Base-by-base conservation (phyloP, 352 stramenopile genomes). In the Phytophthora crassamura region DNA sequence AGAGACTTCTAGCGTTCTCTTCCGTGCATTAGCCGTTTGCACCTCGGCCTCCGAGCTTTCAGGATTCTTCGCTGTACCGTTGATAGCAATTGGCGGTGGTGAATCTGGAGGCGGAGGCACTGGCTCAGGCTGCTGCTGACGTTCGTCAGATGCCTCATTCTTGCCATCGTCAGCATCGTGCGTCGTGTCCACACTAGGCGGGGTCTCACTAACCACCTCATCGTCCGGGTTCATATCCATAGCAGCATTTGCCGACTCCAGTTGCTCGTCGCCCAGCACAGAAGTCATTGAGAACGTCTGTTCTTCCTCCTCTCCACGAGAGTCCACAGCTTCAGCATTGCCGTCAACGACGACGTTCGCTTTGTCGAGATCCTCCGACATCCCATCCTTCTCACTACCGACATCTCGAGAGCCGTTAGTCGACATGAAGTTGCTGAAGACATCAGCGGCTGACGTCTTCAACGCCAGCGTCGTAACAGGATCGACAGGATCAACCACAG, bases 181-280 rank as follows among this genome's bases (percentile, higher is more conserved):
- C 16, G 33, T 15, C 1, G 15, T 18, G 22, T 47, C 59, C 15
- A 12, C 25, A 33, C 30, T 57, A 49, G 32, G 22, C 14, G 15
- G 10, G 18, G 22, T 46, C 36, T 46, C 38, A 52, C 38, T 39
- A 1, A 30, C 34, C n/a, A 22, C 15, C 33, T 47, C 40, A 2
- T 41, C 49, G 6, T 45, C 40, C 16, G 12, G 28, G 7, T 60
- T 32, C 35, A 45, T 20, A 30, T 61, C 53, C 53, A 52, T 52
- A 0, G 20, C 11, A 18, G 36, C 38, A 15, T 4, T 33, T 14
- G 28, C 6, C 20, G 32, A 12, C 34, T 48, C 32, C 42, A 30
- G 25, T 30, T 30, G 25, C 46, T 52, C 22, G 14, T 25, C 11
- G 14, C 15, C 4, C 33, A 15, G 16, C 25, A 3, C 15, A 14